phyloP scores from a whole-genome alignment of 164 flowering plant genomes.

The Berberis thunbergii region DNA sequence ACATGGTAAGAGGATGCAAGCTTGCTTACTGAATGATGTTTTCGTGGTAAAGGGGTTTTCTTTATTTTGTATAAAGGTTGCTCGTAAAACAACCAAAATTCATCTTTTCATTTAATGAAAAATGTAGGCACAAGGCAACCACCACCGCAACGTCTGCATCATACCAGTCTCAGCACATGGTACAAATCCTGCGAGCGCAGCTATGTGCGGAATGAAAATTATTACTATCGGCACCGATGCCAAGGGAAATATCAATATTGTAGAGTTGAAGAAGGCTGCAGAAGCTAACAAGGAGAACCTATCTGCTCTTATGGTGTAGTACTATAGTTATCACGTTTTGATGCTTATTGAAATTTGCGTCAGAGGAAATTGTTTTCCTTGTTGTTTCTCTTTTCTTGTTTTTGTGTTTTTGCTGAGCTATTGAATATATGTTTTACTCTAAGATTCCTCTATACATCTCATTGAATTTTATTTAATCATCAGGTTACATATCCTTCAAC shows the following conservation, averaged over 20 bases:
- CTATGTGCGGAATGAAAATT: slow-evolving; percentile 99
- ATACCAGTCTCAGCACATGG: slow-evolving; percentile 99
- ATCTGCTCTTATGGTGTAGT: slow-evolving; percentile 88
- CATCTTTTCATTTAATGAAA: neutral
- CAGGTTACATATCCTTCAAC: slow-evolving; percentile 99
- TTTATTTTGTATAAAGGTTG: neutral
- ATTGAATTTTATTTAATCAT: slow-evolving; percentile 5
- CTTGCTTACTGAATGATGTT: neutral
- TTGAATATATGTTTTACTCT: too few relatives aligned
- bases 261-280: slow-evolving; percentile 87
- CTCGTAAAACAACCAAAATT: neutral
- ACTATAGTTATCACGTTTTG: neutral
- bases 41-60: neutral
- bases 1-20: slow-evolving; percentile 38
- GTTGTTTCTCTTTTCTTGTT: too few relatives aligned
- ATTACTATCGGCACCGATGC: slow-evolving; percentile 95
- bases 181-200: slow-evolving; percentile 99
- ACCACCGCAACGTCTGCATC: slow-evolving; percentile 89
- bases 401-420: too few relatives aligned
- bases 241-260: slow-evolving; percentile 95
- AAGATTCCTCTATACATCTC: neutral
- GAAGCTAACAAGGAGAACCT: slow-evolving; percentile 75
- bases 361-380: too few relatives aligned
- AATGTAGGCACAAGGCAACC: slow-evolving; percentile 86
- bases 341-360: too few relatives aligned